A percentile compares a stretch with the other conserved stretches of the same genome.
Conservation (phyloP, 352 stramenopile species). For the Globisporangium recalcitrans region DNA sequence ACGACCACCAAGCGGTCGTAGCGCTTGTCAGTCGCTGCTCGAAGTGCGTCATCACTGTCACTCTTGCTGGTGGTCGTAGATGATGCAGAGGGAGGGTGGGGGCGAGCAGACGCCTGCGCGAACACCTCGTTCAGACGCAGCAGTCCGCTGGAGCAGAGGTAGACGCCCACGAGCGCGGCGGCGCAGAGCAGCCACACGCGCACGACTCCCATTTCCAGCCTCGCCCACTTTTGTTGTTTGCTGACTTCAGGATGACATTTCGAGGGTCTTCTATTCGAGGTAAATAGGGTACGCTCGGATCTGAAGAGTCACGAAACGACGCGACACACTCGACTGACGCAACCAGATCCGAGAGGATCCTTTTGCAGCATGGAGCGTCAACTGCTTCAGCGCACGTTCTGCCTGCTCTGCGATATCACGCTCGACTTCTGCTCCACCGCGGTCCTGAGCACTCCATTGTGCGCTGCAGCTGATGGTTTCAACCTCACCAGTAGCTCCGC, state of each 20-base stretch:
- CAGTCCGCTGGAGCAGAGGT: constrained; percentile 50
- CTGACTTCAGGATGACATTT: constrained; percentile 2
- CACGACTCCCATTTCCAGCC: neutral
- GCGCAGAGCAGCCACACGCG: constrained; percentile 29
- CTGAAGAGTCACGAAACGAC: neutral
- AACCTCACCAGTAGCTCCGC: neutral
- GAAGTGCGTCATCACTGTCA: constrained; percentile 1
- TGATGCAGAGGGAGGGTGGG: neutral
- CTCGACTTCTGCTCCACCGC: neutral
- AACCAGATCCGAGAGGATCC: neutral
- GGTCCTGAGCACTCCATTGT: neutral
- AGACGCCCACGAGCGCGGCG: constrained; percentile 33
- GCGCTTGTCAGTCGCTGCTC: constrained; percentile 10
- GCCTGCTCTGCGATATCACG: neutral
- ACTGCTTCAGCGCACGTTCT: neutral
- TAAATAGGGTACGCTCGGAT: neutral
- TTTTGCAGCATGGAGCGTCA: neutral
- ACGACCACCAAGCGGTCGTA: constrained; percentile 85
- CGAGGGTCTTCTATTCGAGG: neutral
- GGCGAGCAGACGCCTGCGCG: constrained; percentile 17
- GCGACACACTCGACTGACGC: neutral
- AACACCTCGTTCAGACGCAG: constrained; percentile 56
- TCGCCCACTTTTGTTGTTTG: neutral
- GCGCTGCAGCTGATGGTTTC: neutral
- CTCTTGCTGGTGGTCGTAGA: neutral